A percentile compares a stretch with the other conserved stretches of the same genome.
phyloP scores from a whole-genome alignment of 257 asterid species.

The Solanum lycopersicoides region DNA sequence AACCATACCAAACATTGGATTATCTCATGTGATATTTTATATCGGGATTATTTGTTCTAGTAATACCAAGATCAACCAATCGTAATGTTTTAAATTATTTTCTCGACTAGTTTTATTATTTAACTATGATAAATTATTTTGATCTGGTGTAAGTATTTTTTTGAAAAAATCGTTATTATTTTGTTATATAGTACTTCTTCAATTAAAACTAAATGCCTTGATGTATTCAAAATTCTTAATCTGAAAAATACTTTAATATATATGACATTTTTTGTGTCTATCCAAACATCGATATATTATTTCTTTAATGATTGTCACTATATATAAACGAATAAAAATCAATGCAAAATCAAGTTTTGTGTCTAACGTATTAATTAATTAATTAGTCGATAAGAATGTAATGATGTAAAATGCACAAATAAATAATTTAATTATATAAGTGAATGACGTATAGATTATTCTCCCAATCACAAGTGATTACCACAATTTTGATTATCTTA shows the following conservation, averaged over 20 bases:
- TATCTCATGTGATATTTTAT: background rate
- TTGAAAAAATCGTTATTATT: background rate
- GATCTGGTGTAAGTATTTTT: background rate
- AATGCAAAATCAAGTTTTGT: background rate
- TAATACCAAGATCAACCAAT: background rate
- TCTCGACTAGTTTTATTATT: background rate
- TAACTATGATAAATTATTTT: background rate
- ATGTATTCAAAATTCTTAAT: background rate
- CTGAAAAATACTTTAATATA: background rate
- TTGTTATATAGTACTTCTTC: background rate
- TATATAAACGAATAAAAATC: background rate
- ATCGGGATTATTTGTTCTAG: background rate
- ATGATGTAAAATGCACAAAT: background rate
- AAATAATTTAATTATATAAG: background rate
- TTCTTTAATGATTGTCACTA: background rate
- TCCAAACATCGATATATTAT: background rate
- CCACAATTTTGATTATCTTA: background rate
- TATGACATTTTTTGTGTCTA: background rate
- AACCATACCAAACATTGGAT: background rate
- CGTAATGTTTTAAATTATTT: background rate
- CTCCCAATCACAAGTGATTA: background rate
- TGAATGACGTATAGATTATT: background rate
- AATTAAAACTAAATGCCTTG: background rate
- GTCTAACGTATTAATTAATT: background rate
- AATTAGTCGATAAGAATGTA: background rate